phyloP scores from a whole-genome alignment of 139 green algal species.

The Diplosphaera chodatii region DNA sequence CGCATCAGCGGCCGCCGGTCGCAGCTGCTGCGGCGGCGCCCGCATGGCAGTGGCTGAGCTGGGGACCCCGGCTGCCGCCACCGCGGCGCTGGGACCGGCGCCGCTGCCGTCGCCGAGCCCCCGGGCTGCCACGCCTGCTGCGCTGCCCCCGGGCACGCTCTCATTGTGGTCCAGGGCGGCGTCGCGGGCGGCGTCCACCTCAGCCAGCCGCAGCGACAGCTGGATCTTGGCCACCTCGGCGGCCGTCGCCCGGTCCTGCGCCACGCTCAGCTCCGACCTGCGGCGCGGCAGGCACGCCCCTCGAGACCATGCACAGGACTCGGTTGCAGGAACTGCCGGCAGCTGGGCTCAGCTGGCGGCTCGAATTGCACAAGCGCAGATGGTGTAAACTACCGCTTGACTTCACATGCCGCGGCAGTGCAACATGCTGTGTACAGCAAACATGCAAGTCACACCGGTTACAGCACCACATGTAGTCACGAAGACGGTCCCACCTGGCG shows the following conservation, averaged over 20 bases:
- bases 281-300: not conserved
- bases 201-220: constrained; percentile 30
- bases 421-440: no score
- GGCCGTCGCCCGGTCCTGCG: constrained; percentile 12
- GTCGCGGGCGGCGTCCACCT: constrained; percentile 9
- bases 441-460: no score
- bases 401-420: no score
- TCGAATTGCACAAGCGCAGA: no score
- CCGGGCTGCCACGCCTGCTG: not conserved
- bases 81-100: not conserved
- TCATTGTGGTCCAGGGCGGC: not conserved
- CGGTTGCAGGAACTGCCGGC: no score
- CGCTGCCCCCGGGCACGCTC: not conserved
- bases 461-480: not conserved
- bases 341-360: no score
- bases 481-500: not conserved
- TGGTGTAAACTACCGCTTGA: no score
- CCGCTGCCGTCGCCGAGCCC: not conserved
- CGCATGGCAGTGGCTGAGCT: no score
- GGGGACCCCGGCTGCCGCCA: no score
- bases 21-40: not conserved
- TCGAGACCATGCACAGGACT: no score
- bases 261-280: constrained; percentile 16
- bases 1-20: not conserved
- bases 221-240: constrained; percentile 44